phyloP scores from a whole-genome alignment of 306 rosid species.

The Fagus crenata region DNA sequence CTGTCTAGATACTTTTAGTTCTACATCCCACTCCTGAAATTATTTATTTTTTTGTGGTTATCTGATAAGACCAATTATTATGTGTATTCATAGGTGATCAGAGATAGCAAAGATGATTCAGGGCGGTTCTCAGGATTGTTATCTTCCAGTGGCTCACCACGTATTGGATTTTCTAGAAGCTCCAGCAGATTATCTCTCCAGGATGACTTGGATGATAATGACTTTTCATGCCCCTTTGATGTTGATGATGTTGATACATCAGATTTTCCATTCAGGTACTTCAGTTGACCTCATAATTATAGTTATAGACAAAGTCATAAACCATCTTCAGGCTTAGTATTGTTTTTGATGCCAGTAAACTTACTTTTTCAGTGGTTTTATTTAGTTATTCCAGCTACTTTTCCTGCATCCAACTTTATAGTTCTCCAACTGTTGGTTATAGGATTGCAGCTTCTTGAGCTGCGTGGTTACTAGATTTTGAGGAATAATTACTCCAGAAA shows the following conservation, averaged over 20 bases:
- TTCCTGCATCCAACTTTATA: constrained; percentile 1
- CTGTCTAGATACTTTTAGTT: background rate
- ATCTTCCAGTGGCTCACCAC: constrained; percentile 85
- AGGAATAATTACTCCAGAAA: background rate
- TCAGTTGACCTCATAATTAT: constrained; percentile 16
- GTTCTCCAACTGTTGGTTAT: background rate
- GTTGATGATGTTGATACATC: constrained; percentile 80
- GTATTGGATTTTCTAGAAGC: constrained; percentile 78
- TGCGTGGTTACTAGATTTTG: background rate
- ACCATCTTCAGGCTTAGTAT: constrained; percentile 16
- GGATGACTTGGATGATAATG: constrained; percentile 75
- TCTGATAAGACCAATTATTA: constrained; percentile 29
- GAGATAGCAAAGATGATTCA: constrained; percentile 79
- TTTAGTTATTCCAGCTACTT: constrained; percentile 13
- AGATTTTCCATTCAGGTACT: constrained; percentile 60
- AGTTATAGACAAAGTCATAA: constrained; percentile 18
- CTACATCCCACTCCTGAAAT: constrained; percentile 29
- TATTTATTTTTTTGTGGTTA: constrained; percentile 15
- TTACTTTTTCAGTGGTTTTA: constrained; percentile 16
- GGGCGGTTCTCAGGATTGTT: constrained; percentile 81
- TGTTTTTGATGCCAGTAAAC: constrained; percentile 3
- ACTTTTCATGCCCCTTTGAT: constrained; percentile 72
- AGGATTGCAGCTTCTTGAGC: constrained; percentile 6
- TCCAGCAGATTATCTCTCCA: constrained; percentile 85
- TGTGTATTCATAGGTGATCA: constrained; percentile 47